Base-by-base conservation (phyloP, 441 rosid genomes). In the Brassica balearica region DNA sequence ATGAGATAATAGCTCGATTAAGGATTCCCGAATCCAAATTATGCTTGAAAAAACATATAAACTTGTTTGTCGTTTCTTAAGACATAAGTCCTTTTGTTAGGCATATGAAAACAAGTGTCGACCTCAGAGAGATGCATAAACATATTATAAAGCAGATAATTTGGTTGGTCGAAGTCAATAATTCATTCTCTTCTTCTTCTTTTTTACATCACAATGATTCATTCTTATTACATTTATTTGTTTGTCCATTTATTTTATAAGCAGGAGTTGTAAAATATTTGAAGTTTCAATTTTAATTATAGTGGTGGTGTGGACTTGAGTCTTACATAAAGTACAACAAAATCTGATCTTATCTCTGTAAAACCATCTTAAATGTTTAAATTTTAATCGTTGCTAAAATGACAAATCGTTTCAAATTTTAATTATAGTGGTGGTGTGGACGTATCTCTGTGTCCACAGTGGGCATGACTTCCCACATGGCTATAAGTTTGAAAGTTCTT, bases 401-500 rank as follows among this genome's bases (percentile, higher is more conserved):
- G 38, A 34, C 17, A 23, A 22, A 22, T 23, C 41, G 12, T 56
- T 56, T 20, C 62, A 14, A 58, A 23, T 8, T 74, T 70, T 36
- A 38, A 51, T 59, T 3, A 29, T 59, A 59, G 73, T 78, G 63
- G 58, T 12, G 9, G 27, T 34, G 61, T 72, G 29, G 64, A 72
- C 46, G 34, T 34, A 64, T 65, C 51, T 2, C 29, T 53, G 15
- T 68, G 74, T 68, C 36, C 64, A 72, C 43, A 22, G 15, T 65
- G 53, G 53, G 32, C 48, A 32, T 34, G 77, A 67, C 59, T 67
- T 72, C 48, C 48, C 76, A 66, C 60, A 66, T 72, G 17, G 15
- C 27, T 59, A 59, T 22, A 68, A 60, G 15, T 73, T 72, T 78
- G 77, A 78, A 78, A 73, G 9, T 73, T 78, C 70, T 36, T 68